A percentile compares a stretch with the other conserved stretches of the same genome.
phyloP scores from a whole-genome alignment of 371 early-diverging fungal genomes.

The Apophysomyces sp. region DNA sequence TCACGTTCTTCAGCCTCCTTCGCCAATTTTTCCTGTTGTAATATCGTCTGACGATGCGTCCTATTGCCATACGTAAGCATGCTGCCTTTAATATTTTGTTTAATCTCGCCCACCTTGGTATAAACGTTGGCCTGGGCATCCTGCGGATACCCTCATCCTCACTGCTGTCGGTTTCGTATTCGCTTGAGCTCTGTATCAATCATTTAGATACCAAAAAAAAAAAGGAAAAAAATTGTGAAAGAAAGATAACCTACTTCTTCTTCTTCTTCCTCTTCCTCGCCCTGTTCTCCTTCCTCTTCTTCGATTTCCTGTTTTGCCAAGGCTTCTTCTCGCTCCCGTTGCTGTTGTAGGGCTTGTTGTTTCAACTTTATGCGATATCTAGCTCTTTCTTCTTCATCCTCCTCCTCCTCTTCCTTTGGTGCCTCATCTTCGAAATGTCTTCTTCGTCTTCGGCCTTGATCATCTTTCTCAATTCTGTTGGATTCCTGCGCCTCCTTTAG shows the following conservation, averaged over 20 bases:
- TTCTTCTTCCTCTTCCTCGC: slow-evolving; percentile 33
- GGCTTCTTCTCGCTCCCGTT: slow-evolving; percentile 17
- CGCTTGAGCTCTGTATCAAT: slow-evolving; percentile 47
- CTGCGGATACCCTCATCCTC: slow-evolving; percentile 49
- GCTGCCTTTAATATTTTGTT: neutral
- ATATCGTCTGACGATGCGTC: slow-evolving; percentile 65
- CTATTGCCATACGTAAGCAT: slow-evolving; percentile 31
- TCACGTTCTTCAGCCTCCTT: slow-evolving; percentile 63
- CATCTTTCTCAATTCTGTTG: slow-evolving; percentile 10
- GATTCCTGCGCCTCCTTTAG: slow-evolving; percentile 39
- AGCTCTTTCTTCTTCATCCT: slow-evolving; percentile 40
- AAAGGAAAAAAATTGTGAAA: neutral
- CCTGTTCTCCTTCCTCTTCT: slow-evolving; percentile 25
- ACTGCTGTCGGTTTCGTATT: slow-evolving; percentile 64
- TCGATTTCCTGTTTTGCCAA: slow-evolving; percentile 19
- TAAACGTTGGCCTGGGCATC: slow-evolving; percentile 80
- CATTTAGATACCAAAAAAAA: neutral
- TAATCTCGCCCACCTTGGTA: slow-evolving; percentile 64
- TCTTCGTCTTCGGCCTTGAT: slow-evolving; percentile 42
- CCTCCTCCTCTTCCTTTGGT: slow-evolving; percentile 19
- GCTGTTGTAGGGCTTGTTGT: slow-evolving; percentile 34
- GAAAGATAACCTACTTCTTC: slow-evolving; percentile 37
- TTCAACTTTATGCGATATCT: slow-evolving; percentile 46
- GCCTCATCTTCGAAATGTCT: slow-evolving; percentile 27
- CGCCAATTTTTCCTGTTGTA: slow-evolving; percentile 60